Base-by-base conservation (phyloP, 306 rosid genomes). In the Alnus rubra region DNA sequence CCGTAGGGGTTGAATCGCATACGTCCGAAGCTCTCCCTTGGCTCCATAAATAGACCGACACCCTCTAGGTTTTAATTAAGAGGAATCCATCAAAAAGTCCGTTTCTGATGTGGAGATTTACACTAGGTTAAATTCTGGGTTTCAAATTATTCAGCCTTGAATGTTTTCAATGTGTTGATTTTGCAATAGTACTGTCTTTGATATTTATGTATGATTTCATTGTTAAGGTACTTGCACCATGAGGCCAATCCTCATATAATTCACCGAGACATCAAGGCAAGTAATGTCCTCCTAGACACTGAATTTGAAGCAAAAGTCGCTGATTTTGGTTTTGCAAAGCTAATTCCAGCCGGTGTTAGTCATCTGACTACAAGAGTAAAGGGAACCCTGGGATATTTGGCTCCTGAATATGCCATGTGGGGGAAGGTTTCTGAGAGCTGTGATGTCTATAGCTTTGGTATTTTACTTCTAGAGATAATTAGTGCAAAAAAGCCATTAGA, bases 371-470 rank as follows among this genome's bases (percentile, higher is more conserved):
- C 97, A 19, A 90, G 92, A 42, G 98, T 92, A 16, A 95, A 92
- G 74, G 98, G 95, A 19, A 95, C 98, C 1, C 91, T 91, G 9
- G 98, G 98, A 15, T 94, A 94, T 73, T 85, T 94, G 33, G 98
- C 98, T 6, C 98, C 97, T 1, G 98, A 94, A 67, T 94, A 94
- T 13, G 98, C 98, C 12, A 92, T 94, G 97, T 94, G 97, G 98
- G 94, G 97, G 0, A 91, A 94, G 51, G 98, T 94, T 56, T 89
- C 97, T 0, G 97, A 86, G 77, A 85, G 95, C 3, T 92, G 97
- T 23, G 98, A 94, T 64, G 97, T 94, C 9, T 94, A 89, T 45
- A 92, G 97, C 82, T 94, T 91, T 78, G 98, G 98, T 23, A 90
- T 94, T 79, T 78, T 92, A 73, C 90, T 94, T 18, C 35, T 94